A percentile compares a stretch with the other conserved stretches of the same genome.
Evolutionary conservation across 169 alveolate genomes (phyloP).

Genomic region (Babesia caballi): DNA sequence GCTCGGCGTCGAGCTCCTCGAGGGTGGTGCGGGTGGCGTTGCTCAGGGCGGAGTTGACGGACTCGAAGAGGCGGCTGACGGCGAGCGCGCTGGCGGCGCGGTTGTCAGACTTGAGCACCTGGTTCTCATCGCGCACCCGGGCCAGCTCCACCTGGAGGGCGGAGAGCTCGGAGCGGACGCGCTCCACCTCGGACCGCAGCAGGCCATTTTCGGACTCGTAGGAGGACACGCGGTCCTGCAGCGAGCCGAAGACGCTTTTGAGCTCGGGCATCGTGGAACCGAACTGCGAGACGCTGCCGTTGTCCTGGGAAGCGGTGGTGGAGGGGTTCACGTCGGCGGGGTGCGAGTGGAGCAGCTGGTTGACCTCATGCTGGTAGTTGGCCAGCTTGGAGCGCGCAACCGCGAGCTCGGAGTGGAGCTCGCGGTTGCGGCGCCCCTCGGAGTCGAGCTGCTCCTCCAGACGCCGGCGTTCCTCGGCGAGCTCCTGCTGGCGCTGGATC

Average conservation of each 20-base stretch:
- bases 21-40: neutral
- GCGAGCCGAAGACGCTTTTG: neutral
- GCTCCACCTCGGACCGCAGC: constrained; percentile 9
- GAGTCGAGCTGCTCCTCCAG: constrained; percentile 1
- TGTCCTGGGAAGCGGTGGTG: constrained; percentile 7
- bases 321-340: neutral
- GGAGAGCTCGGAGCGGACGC: neutral
- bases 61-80: constrained; percentile 1
- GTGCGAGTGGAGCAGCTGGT: neutral
- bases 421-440: constrained; percentile 31
- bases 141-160: neutral
- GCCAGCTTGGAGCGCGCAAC: constrained; percentile 1
- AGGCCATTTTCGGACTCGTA: constrained; percentile 10
- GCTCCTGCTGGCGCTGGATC: constrained; percentile 21
- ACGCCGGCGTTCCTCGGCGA: neutral
- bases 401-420: neutral
- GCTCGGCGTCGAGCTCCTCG: constrained; percentile 12
- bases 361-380: constrained; percentile 6
- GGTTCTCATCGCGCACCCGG: constrained; percentile 1
- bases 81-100: constrained; percentile 12
- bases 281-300: neutral
- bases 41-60: constrained; percentile 6
- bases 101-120: neutral
- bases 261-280: constrained; percentile 16
- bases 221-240: neutral